Evolutionary conservation across 225 moss, liverwort and hornwort species (phyloP), one percentile per base, ranked within the genome.

Genomic region (Marchantia polymorpha): DNA sequence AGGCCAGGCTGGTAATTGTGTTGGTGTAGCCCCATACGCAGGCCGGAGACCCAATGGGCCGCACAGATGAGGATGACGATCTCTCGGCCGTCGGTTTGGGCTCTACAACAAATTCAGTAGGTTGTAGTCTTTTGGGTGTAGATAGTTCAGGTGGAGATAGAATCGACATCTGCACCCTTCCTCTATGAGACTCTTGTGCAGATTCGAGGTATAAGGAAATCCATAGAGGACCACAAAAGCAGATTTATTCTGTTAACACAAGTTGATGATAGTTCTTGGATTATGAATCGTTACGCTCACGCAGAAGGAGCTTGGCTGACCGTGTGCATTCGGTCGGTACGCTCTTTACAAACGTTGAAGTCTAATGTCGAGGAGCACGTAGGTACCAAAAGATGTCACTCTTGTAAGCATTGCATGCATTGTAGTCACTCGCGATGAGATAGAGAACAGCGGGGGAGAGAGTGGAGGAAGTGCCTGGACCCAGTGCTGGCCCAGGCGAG

Each of bases 41-140:
- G 61, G 63, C n/a, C 77, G 77, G 7, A 77, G 77, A 77, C 77
- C 77, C 61, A 64, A 63, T 77, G 77, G 46, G 12, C 77, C 46
- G 59, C 77, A 59, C 46, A 29, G 61, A 77, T 73, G 19, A 12
- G 68, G 0, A 26, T 26, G 39, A 39, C 5, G 58, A 58, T 9
- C 58, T 61, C 15, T 6, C 27, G 65, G 12, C 64, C 53, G 73
- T 0, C 48, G 14, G 47, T 25, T 72, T 78, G 64, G 3, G 0
- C 65, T 16, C 11, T 15, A 54, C 23, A 8, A 12, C 19, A 8
- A 39, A 39, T 39, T 39, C 39, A 39, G 39, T 14, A 11, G 11
- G 20, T 20, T 22, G 12, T 78, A 27, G 50, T 51, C 23, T 64
- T 50, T 22, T 64, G 60, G 61, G 77, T 78, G 77, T 78, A 66